Evolutionary conservation across 73 alveolate genomes (phyloP), one percentile per base, ranked within the genome.

Genomic region (Paramecium pentaurelia): DNA sequence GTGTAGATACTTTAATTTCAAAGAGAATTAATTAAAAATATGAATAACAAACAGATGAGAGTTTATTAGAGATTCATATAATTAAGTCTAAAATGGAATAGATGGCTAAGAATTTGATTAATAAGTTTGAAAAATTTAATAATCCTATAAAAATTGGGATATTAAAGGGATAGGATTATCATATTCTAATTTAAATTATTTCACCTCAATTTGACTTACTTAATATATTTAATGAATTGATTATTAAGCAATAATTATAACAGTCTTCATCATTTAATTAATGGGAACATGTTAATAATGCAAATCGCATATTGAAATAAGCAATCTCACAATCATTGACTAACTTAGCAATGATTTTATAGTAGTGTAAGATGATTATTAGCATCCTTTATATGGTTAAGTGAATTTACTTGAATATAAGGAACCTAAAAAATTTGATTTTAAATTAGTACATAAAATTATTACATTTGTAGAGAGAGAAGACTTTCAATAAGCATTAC

Each of bases 271-370:
- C 28, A 27, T 32, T 22, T 64, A 64, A 64, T 32, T 64, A 64
- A 73, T 73, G 60, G 87, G 87, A 37, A 73, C 30, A 37, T 73
- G 64, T 38, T 38, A 73, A 73, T 73, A 34, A 30, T 73, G 87
- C 18, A 73, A 73, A 44, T 73, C 87, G 5, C 37, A 73, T 40
- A 22, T 73, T 37, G 64, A 73, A 18, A 22, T 37, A 12, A 40
- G 64, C 64, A 73, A 73, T 73, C 34, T 73, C 47, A 73, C 40
- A 4, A 40, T 73, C 58, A 73, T 73, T 73, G 87, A 73, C 8
- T 40, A 73, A 36, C 18, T 73, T 16, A 73, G 38, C 60, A 34
- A 73, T 73, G 87, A 73, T 73, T 73, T 73, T 16, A 34, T 73
- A 10, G 60, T 73, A 8, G 60, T 73, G 18, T 40, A 34, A 37